phyloP scores from a whole-genome alignment of 2,329 filamentous ascomycete genomes.

The Clarireedia paspali region DNA sequence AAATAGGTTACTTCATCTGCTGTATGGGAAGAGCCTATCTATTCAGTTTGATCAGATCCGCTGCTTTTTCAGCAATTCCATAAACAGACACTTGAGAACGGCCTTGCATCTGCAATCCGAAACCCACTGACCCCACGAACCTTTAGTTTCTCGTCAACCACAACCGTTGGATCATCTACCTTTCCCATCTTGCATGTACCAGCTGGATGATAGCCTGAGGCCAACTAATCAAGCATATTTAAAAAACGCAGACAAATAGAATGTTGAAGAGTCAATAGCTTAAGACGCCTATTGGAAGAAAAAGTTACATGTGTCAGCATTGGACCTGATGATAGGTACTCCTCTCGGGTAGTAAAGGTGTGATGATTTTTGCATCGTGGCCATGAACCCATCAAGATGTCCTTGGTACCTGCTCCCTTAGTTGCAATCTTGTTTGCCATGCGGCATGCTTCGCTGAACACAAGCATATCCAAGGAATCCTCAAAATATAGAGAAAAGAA shows the following conservation, averaged over 20 bases:
- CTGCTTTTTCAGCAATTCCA: background rate
- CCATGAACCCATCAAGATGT: background rate
- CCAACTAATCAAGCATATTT: background rate
- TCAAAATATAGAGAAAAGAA: background rate
- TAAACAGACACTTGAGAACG: background rate
- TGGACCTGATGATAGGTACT: background rate
- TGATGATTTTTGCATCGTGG: background rate
- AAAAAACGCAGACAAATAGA: background rate
- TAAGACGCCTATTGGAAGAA: background rate
- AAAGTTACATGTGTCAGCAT: background rate
- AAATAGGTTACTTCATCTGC: too few species aligned
- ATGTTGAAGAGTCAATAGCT: background rate
- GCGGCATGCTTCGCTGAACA: background rate
- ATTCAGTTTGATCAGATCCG: background rate
- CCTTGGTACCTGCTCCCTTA: background rate
- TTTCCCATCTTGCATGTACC: background rate
- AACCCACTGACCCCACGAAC: background rate
- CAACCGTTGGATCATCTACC: background rate
- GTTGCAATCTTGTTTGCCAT: background rate
- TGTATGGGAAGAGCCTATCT: background rate
- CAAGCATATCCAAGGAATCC: background rate
- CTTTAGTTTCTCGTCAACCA: background rate
- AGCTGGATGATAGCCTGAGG: background rate
- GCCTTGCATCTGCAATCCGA: background rate
- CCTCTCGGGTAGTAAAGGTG: background rate